Base-by-base conservation (phyloP, 2,329 filamentous ascomycete genomes). In the Amesomyces nigricolor region DNA sequence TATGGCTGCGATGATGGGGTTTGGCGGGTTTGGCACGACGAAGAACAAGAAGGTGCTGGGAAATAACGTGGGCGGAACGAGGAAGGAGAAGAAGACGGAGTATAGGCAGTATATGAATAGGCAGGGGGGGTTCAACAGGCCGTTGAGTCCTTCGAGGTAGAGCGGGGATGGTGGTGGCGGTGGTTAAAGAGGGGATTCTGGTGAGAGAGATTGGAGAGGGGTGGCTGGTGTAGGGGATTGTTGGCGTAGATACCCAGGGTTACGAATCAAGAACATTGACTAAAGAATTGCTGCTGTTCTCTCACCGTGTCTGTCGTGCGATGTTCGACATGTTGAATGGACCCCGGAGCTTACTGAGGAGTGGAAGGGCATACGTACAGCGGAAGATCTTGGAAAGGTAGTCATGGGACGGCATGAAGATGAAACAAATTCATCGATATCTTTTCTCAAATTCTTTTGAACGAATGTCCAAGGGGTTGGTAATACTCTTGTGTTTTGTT, bases 61-160 rank as follows among this genome's bases (percentile, higher is more conserved):
- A 2, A 99, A 99, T 68, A 84, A 91, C 67, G 83, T 86, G 42
- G 91, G 88, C 53, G 89, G 78, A 0, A 84, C 96, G 51, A 78
- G 86, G 63, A 96, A 94, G 78, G 90, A 94, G 74, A 96, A 96
- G 83, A 91, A 90, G 82, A 88, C 86, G 13, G 83, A 95, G 76
- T 97, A 96, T 68, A 81, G 94, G 64, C 94, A 99, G 80, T 99
- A 99, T 72, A 99, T 99, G 84, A 94, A 94, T 67, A 81, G 88
- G 54, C 77, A 84, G 50, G 88, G 88, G 54, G 88, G 88, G 5
- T 94, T 94, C 75, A 94, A 92, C 69, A 74, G 88, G 64, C 88
- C 88, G 45, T 73, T 91, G 51, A 88, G 85, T 70, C 83, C 83
- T 17, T 68, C 70, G 17, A 64, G 75, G 48, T 77, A 63, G 30